phyloP scores from a whole-genome alignment of 169 alveolate species.

The Cryptosporidium bovis region DNA sequence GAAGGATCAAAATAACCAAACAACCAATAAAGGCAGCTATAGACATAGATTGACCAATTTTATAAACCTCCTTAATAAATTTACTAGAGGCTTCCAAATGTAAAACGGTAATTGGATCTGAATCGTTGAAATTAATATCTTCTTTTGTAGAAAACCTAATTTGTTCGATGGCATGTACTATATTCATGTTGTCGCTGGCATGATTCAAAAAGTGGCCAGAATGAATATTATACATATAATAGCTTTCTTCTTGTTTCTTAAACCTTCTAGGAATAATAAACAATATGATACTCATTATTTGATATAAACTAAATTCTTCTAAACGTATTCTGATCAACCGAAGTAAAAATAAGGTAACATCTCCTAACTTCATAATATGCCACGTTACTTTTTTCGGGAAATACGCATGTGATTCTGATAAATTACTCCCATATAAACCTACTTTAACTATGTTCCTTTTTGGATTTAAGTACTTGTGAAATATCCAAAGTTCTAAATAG shows the following conservation, averaged over 20 bases:
- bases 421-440: slow-evolving; percentile 46
- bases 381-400: slow-evolving; percentile 58
- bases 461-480: slow-evolving; percentile 26
- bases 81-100: slow-evolving; percentile 69
- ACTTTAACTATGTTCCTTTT: slow-evolving; percentile 39
- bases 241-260: slow-evolving; percentile 30
- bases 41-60: slow-evolving; percentile 72
- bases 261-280: slow-evolving; percentile 4
- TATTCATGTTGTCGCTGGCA: slow-evolving; percentile 1
- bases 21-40: slow-evolving; percentile 69
- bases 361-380: slow-evolving; percentile 68
- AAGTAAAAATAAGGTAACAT: slow-evolving; percentile 36
- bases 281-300: slow-evolving; percentile 10
- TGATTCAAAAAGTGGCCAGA: slow-evolving; percentile 48
- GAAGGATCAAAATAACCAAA: slow-evolving; percentile 43
- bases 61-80: slow-evolving; percentile 64
- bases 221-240: slow-evolving; percentile 61
- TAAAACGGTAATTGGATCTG: slow-evolving; percentile 15
- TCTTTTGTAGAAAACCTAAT: slow-evolving; percentile 26
- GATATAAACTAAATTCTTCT: slow-evolving; percentile 48
- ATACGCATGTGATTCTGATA: slow-evolving; percentile 15
- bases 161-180: slow-evolving; percentile 3
- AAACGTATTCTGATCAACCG: slow-evolving; percentile 33
- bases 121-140: neutral
- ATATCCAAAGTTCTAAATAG: slow-evolving; percentile 64